phyloP scores from a whole-genome alignment of 2,329 filamentous ascomycete species.

The Hypoxylon sp. region DNA sequence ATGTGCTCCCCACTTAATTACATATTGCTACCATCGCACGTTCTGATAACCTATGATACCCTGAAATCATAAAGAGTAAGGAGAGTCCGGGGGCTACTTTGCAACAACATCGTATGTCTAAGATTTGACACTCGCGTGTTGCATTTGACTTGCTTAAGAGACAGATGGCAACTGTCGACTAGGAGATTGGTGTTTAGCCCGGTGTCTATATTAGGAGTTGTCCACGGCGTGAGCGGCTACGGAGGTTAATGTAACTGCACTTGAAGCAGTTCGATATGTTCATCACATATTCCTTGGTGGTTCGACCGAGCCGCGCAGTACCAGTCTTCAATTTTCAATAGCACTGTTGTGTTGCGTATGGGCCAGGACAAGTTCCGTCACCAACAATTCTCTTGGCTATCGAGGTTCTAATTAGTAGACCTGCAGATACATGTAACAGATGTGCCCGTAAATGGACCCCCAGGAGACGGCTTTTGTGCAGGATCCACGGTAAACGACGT shows the following conservation, averaged over 20 bases:
- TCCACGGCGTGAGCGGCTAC: background rate
- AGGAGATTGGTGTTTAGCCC: slow-evolving; percentile 3
- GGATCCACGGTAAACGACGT: slow-evolving; percentile 2
- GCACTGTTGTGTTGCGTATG: slow-evolving; percentile 11
- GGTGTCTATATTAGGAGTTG: background rate
- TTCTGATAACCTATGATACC: background rate
- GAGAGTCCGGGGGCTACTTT: background rate
- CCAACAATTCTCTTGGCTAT: background rate
- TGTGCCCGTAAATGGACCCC: background rate
- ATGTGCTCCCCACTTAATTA: slow-evolving; percentile 21
- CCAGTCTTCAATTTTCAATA: background rate
- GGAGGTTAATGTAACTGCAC: background rate
- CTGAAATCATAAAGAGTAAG: background rate
- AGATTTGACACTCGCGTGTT: slow-evolving; percentile 7
- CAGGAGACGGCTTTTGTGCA: background rate
- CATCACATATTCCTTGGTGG: background rate
- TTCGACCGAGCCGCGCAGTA: slow-evolving; percentile 21
- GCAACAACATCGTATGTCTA: slow-evolving; percentile 28
- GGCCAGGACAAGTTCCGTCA: slow-evolving; percentile 1
- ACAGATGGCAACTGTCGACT: background rate
- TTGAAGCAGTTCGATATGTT: background rate
- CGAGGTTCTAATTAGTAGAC: background rate
- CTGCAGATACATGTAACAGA: slow-evolving; percentile 9
- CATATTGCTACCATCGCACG: slow-evolving; percentile 1
- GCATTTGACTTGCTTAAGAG: slow-evolving; percentile 1